Evolutionary conservation across 2,329 filamentous ascomycete genomes (phyloP).

Genomic region (Aspergillus sp.): DNA sequence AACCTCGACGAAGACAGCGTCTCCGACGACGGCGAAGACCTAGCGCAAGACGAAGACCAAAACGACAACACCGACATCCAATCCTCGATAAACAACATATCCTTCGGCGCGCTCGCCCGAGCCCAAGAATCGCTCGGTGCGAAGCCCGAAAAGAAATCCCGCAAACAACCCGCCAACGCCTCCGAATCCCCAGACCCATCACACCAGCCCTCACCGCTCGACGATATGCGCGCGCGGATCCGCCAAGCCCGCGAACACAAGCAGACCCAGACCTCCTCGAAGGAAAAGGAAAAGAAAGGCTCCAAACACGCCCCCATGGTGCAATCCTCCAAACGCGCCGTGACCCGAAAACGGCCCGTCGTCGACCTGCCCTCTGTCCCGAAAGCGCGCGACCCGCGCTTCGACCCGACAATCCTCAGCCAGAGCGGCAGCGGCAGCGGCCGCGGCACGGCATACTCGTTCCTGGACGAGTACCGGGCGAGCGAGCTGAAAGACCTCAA

Average conservation of each 20-base stretch:
- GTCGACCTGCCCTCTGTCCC: conserved; percentile 46
- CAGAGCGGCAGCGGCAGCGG: conserved; percentile 22
- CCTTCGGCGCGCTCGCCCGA: conserved; percentile 83
- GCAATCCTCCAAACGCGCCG: conserved; percentile 71
- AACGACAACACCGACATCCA: conserved; percentile 24
- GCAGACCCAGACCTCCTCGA: conserved; percentile 20
- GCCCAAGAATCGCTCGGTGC: conserved; percentile 61
- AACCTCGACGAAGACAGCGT: conserved; percentile 27
- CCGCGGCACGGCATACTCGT: conserved; percentile 67
- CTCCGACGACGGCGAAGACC: conserved; percentile 33
- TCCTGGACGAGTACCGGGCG: conserved; percentile 76
- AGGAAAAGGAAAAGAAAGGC: conserved; percentile 35
- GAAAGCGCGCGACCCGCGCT: conserved; percentile 76
- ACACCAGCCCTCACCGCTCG: conserved; percentile 20
- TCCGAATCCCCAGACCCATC: conserved; percentile 5
- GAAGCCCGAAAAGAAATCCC: conserved; percentile 25
- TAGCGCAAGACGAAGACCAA: conserved; percentile 29
- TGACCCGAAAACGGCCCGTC: conserved; percentile 70
- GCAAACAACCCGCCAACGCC: conserved; percentile 12
- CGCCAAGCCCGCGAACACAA: conserved; percentile 37
- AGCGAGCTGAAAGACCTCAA: conserved; percentile 72
- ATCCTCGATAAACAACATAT: conserved; percentile 51
- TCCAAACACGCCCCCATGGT: conserved; percentile 87
- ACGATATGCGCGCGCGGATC: conserved; percentile 31
- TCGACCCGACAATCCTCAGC: conserved; percentile 54